A percentile compares a stretch with the other conserved stretches of the same genome.
Evolutionary conservation across 2,329 filamentous ascomycete genomes (phyloP).

Genomic region (Aspergillus persii): DNA sequence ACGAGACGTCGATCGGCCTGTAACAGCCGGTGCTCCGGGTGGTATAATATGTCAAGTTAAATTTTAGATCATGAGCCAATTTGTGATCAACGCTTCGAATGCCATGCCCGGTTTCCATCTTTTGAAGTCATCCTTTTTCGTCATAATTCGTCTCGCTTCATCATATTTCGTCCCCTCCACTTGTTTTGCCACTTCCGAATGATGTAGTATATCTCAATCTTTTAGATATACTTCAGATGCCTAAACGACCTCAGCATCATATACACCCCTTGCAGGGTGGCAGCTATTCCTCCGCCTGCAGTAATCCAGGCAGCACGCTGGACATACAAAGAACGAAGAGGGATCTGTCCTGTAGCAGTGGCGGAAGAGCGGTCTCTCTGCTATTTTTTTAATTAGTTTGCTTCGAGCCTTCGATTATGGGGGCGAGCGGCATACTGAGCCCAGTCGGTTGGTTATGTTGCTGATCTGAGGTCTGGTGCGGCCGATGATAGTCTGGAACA

Average conservation of each 20-base stretch:
- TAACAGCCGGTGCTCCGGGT: too few species aligned
- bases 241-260: conserved; percentile 21
- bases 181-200: too few species aligned
- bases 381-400: not conserved
- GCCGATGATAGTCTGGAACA: conserved; percentile 8
- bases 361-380: not conserved
- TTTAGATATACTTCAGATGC: conserved; percentile 18
- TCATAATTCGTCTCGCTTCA: too few species aligned
- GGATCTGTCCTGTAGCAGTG: conserved; percentile 6
- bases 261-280: conserved; percentile 20
- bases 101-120: too few species aligned
- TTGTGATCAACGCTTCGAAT: too few species aligned
- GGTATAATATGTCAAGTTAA: too few species aligned
- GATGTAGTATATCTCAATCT: not conserved
- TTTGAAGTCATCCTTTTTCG: too few species aligned
- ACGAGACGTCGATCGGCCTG: too few species aligned
- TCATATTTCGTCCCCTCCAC: too few species aligned
- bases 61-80: too few species aligned
- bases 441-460: not conserved
- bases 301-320: conserved; percentile 21
- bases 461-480: conserved; percentile 4
- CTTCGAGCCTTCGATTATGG: not conserved
- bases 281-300: conserved; percentile 22
- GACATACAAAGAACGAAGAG: conserved; percentile 15
- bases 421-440: not conserved